phyloP scores from a whole-genome alignment of 305 asterid genomes.

The Nicotiana rustica region DNA sequence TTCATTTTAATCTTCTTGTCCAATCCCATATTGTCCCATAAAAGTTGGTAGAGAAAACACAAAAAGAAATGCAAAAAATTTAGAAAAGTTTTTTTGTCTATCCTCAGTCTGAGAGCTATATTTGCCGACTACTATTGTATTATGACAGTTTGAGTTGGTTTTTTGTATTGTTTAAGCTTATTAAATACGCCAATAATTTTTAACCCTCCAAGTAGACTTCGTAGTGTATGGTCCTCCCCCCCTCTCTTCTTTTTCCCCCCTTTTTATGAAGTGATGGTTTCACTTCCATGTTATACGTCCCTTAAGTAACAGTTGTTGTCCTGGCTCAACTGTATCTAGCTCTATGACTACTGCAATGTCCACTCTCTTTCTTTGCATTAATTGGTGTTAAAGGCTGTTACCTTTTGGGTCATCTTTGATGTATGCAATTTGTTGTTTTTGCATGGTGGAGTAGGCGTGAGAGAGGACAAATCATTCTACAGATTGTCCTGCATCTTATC shows the following conservation, averaged over 20 bases:
- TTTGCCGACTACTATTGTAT: neutral
- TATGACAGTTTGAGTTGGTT: neutral
- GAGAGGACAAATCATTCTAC: neutral
- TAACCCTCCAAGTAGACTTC: neutral
- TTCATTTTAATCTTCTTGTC: neutral
- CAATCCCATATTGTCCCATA: neutral
- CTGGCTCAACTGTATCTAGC: neutral
- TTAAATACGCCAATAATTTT: neutral
- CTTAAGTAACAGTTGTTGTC: neutral
- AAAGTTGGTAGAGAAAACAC: neutral
- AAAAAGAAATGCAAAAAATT: neutral
- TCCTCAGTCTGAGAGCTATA: neutral
- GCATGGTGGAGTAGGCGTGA: neutral
- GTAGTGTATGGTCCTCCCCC: neutral
- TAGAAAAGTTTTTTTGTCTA: neutral
- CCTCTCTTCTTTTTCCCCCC: neutral
- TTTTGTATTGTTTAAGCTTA: neutral
- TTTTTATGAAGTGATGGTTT: neutral
- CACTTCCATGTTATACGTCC: neutral
- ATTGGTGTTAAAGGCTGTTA: neutral
- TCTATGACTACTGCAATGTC: neutral
- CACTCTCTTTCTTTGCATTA: neutral
- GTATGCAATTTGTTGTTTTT: neutral
- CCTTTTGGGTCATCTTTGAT: conserved; percentile 2
- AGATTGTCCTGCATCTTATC: neutral